These are phyloP conservation scores for Flueggea neowawraea DNA, from an alignment of 441 rosid species.

Conservation along the genomic window DNA sequence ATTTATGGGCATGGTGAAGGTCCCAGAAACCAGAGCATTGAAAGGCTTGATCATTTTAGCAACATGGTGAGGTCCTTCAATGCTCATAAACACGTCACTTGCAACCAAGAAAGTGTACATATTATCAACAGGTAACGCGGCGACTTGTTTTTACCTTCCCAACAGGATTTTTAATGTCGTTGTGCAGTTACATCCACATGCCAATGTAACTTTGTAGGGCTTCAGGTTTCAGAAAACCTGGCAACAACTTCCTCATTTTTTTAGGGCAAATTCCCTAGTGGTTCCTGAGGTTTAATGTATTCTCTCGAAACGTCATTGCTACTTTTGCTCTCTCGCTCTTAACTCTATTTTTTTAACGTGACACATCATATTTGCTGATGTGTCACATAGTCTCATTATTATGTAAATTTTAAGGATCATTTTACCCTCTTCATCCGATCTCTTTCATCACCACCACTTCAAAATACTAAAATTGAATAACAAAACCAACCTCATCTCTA, in stretches of 20 bases:
- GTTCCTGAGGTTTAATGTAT: no score
- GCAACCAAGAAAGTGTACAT: slow-evolving; percentile 43
- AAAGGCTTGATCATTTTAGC: slow-evolving; percentile 29
- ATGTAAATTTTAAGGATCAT: no score
- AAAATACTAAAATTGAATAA: no score
- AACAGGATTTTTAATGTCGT: slow-evolving; percentile 27
- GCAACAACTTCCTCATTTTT: slow-evolving; percentile 35
- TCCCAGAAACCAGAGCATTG: slow-evolving; percentile 31
- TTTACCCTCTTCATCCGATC: no score
- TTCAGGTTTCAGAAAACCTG: slow-evolving; percentile 37
- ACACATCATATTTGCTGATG: no score
- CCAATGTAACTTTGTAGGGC: slow-evolving; percentile 39
- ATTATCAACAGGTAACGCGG: slow-evolving; percentile 37
- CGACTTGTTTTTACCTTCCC: slow-evolving; percentile 32
- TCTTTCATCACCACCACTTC: no score
- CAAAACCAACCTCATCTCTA: no score
- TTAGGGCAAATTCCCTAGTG: no score
- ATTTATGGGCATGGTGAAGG: slow-evolving; percentile 37
- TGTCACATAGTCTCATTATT: no score
- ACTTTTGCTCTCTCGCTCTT: no score
- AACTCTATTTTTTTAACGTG: no score
- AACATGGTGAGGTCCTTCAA: slow-evolving; percentile 33
- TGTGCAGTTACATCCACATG: slow-evolving; percentile 39
- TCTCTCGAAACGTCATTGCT: no score
- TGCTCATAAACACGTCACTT: slow-evolving; percentile 31